Evolutionary conservation across 306 rosid species (phyloP).

Genomic region (Lotus japonicus): DNA sequence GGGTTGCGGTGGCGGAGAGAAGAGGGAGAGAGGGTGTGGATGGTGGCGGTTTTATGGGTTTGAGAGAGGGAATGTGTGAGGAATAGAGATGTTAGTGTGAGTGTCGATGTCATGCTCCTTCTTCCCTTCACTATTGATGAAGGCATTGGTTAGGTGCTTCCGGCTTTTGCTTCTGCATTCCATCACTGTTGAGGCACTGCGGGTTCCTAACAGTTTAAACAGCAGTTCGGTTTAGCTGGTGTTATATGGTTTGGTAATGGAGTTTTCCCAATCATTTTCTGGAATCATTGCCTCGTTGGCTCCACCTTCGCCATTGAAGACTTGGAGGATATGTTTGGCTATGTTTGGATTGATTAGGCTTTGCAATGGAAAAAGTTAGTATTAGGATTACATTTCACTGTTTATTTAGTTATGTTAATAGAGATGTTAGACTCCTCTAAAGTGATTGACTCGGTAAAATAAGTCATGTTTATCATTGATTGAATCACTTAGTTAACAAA

Average conservation of each 20-base stretch:
- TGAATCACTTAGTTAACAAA: too few relatives aligned
- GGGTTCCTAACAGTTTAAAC: background rate
- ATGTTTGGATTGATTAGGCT: too few relatives aligned
- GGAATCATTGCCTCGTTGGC: background rate
- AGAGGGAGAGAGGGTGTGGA: constrained; percentile 6
- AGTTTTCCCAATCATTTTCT: background rate
- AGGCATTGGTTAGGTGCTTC: constrained; percentile 29
- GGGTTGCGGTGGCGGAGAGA: constrained; percentile 23
- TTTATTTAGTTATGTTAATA: too few relatives aligned
- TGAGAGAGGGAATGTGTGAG: constrained; percentile 24
- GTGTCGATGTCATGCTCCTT: constrained; percentile 34
- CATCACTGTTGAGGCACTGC: background rate
- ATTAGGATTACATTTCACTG: too few relatives aligned
- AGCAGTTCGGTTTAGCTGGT: background rate
- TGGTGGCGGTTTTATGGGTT: background rate
- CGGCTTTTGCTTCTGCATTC: background rate
- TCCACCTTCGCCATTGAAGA: background rate
- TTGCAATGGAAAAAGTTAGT: too few relatives aligned
- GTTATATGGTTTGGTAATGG: background rate
- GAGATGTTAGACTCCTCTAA: too few relatives aligned
- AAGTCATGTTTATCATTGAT: too few relatives aligned
- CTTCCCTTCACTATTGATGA: constrained; percentile 26
- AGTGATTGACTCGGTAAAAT: too few relatives aligned
- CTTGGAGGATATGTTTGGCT: too few relatives aligned
- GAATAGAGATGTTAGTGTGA: constrained; percentile 39